A percentile compares a stretch with the other conserved stretches of the same genome.
Evolutionary conservation across 345 rosid species (phyloP).

Genomic region (Moricandia arvensis): DNA sequence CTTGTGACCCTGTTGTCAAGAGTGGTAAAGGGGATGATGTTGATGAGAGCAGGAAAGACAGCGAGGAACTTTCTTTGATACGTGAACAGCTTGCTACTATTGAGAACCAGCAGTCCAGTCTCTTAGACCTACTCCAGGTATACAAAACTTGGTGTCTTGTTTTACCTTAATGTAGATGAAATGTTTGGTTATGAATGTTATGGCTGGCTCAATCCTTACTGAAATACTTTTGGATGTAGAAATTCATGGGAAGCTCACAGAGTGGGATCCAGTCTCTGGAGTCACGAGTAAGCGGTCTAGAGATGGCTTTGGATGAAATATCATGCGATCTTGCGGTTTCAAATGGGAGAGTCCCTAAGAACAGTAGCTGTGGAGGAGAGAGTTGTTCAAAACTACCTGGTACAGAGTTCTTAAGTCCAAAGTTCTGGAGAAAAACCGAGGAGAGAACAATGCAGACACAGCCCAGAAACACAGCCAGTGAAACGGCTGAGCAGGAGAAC

Average conservation of each 20-base stretch:
- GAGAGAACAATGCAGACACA: slow-evolving; percentile 31
- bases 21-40: slow-evolving; percentile 35
- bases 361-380: slow-evolving; percentile 45
- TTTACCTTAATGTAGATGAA: neutral
- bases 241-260: slow-evolving; percentile 90
- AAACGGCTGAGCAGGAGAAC: slow-evolving; percentile 30
- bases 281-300: slow-evolving; percentile 84
- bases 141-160: slow-evolving; percentile 2
- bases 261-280: slow-evolving; percentile 79
- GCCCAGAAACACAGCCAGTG: slow-evolving; percentile 29
- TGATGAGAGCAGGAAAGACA: slow-evolving; percentile 49
- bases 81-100: slow-evolving; percentile 80
- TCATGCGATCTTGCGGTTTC: slow-evolving; percentile 76
- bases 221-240: slow-evolving; percentile 46
- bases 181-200: neutral
- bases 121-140: slow-evolving; percentile 84
- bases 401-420: slow-evolving; percentile 75
- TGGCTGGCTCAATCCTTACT: neutral
- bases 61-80: slow-evolving; percentile 69
- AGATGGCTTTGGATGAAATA: slow-evolving; percentile 90
- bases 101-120: slow-evolving; percentile 81
- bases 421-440: slow-evolving; percentile 82
- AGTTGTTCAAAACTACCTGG: slow-evolving; percentile 89
- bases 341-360: slow-evolving; percentile 57
- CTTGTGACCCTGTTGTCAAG: slow-evolving; percentile 35